Conservation (phyloP, 495 filamentous ascomycete genomes). For the Penicillium malachiteum region DNA sequence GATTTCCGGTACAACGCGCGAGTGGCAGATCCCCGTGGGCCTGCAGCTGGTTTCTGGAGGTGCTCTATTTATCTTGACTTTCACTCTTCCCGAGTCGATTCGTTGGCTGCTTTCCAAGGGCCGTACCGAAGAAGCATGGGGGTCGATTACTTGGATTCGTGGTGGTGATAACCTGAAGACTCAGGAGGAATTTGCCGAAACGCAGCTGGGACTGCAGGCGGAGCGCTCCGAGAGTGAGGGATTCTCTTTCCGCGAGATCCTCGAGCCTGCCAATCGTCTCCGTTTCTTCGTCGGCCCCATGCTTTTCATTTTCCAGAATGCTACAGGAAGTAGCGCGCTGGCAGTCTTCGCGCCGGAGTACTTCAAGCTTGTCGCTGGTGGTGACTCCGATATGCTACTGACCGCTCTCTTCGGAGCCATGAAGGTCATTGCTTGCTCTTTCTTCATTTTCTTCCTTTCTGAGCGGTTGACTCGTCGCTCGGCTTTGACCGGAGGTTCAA, state of each 20-base stretch:
- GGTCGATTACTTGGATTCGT: conserved; percentile 51
- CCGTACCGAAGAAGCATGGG: conserved; percentile 40
- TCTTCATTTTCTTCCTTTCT: conserved; percentile 38
- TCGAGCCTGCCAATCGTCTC: conserved; percentile 40
- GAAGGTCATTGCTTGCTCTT: conserved; percentile 38
- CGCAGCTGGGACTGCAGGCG: conserved; percentile 41
- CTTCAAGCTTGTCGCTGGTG: conserved; percentile 37
- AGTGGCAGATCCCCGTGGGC: conserved; percentile 57
- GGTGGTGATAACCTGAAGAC: conserved; percentile 34
- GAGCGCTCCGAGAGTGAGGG: conserved; percentile 38
- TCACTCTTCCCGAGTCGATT: conserved; percentile 48
- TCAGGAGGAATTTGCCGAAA: conserved; percentile 47
- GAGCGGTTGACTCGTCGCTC: conserved; percentile 38
- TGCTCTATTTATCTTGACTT: conserved; percentile 46
- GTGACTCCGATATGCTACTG: conserved; percentile 35
- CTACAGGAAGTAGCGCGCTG: conserved; percentile 25
- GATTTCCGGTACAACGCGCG: conserved; percentile 50
- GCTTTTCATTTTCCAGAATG: conserved; percentile 25
- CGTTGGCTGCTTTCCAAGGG: conserved; percentile 51
- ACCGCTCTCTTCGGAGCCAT: conserved; percentile 42
- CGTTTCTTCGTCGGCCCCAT: conserved; percentile 27
- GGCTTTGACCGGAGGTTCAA: conserved; percentile 33
- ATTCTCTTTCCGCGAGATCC: conserved; percentile 40
- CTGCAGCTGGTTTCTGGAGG: conserved; percentile 51
- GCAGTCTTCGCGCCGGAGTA: conserved; percentile 36